A percentile compares a stretch with the other conserved stretches of the same genome.
Conservation (phyloP, 1,139 yeast genomes). For the Magnusiomyces ingens region DNA sequence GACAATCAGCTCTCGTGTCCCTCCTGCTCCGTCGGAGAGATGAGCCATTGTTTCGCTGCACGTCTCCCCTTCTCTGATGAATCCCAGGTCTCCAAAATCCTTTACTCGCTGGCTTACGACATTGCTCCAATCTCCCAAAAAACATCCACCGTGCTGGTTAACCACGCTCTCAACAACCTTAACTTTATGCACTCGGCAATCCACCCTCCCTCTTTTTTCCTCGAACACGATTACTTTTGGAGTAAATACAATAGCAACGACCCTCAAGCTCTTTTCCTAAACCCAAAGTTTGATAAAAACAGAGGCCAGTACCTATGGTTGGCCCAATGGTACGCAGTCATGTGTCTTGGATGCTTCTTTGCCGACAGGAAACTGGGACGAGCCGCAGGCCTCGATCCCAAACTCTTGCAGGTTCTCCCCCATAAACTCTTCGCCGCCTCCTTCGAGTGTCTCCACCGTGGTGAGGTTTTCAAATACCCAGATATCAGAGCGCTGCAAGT, state of each 20-base stretch:
- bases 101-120: conserved; percentile 14
- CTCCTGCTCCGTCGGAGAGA: conserved; percentile 16
- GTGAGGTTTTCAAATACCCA: conserved; percentile 33
- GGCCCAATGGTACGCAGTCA: conserved; percentile 32
- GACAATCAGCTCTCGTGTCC: conserved; percentile 14
- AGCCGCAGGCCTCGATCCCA: conserved; percentile 23
- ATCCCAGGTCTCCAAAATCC: conserved; percentile 10
- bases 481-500: conserved; percentile 30
- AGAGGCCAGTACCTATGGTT: conserved; percentile 30
- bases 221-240: conserved; percentile 19
- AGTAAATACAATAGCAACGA: conserved; percentile 2
- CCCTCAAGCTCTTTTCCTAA: not conserved
- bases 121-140: conserved; percentile 15
- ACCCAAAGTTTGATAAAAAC: conserved; percentile 12
- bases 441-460: conserved; percentile 34
- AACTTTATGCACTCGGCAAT: conserved; percentile 17
- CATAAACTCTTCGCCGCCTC: conserved; percentile 31
- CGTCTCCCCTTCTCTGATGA: conserved; percentile 14
- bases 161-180: conserved; percentile 14
- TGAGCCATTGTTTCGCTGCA: conserved; percentile 18
- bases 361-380: conserved; percentile 26
- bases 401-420: conserved; percentile 28
- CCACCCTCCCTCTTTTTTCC: conserved; percentile 17
- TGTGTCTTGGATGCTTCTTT: conserved; percentile 32
- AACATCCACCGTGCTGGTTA: conserved; percentile 13